A percentile compares a stretch with the other conserved stretches of the same genome.
These are phyloP conservation scores for Cicer judaicum DNA, from an alignment of 306 rosid species.

Conservation along the genomic window DNA sequence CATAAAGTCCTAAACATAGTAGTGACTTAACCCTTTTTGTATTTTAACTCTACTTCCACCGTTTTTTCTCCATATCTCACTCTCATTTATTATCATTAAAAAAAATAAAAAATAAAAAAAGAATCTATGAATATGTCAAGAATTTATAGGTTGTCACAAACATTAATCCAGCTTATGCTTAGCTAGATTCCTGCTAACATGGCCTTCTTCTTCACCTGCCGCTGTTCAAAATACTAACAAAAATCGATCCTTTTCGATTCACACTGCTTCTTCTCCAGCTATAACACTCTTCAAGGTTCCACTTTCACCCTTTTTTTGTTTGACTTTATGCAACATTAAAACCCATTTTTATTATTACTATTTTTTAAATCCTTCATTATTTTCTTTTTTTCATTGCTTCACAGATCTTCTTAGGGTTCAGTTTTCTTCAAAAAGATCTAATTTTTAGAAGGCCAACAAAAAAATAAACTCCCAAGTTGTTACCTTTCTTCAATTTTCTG, in stretches of 20 bases:
- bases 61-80: not conserved
- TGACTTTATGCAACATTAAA: slow-evolving; percentile 1
- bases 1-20: not conserved
- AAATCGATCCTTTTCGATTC: not conserved
- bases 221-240: slow-evolving; percentile 10
- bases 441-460: not conserved
- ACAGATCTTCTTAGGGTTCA: slow-evolving; percentile 39
- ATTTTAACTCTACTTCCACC: slow-evolving; percentile 34
- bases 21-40: not conserved
- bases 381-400: slow-evolving; percentile 26
- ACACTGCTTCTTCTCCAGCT: not conserved
- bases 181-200: slow-evolving; percentile 49
- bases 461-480: not conserved
- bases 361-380: not conserved
- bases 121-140: slow-evolving; percentile 40
- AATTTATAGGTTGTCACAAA: slow-evolving; percentile 46
- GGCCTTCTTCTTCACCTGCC: slow-evolving; percentile 36
- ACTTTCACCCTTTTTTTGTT: slow-evolving; percentile 26
- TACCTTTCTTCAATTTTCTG: slow-evolving; percentile 8
- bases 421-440: slow-evolving; percentile 32
- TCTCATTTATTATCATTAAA: not conserved
- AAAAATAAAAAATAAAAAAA: not conserved
- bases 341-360: no score
- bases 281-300: slow-evolving; percentile 43
- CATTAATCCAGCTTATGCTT: slow-evolving; percentile 51